Conservation (phyloP, 192 early-diverging fungal species). For the Gigaspora rosea region DNA sequence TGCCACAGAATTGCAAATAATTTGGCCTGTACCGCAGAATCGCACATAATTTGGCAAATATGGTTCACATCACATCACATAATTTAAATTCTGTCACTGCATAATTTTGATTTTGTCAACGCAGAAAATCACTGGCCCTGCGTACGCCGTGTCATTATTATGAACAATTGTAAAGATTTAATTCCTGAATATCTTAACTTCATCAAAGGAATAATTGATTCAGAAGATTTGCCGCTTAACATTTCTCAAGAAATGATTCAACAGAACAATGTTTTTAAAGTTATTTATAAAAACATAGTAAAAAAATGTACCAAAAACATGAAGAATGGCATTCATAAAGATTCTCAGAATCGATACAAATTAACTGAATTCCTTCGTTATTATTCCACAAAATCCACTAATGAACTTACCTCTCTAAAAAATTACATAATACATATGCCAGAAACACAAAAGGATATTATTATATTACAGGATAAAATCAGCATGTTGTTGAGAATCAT, state of each 20-base stretch:
- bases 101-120: too few relatives aligned
- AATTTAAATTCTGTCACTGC: too few relatives aligned
- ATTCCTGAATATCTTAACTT: too few relatives aligned
- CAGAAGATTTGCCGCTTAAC: constrained; percentile 98
- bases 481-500: constrained; percentile 93
- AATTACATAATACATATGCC: constrained; percentile 99
- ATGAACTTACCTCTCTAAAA: constrained; percentile 98
- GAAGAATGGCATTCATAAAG: constrained; percentile 99
- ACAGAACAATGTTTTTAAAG: constrained; percentile 99
- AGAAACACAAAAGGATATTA: constrained; percentile 99
- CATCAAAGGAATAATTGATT: too few relatives aligned
- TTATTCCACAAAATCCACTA: constrained; percentile 98
- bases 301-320: constrained; percentile 99
- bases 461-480: constrained; percentile 97
- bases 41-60: too few relatives aligned
- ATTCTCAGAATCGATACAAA: constrained; percentile 95
- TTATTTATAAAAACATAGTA: constrained; percentile 98
- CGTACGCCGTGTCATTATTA: too few relatives aligned
- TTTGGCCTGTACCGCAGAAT: too few relatives aligned
- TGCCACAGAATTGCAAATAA: too few relatives aligned
- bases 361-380: constrained; percentile 96
- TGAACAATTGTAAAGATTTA: too few relatives aligned
- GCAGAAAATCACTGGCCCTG: too few relatives aligned
- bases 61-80: too few relatives aligned
- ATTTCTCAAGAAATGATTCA: constrained; percentile 99